phyloP scores from a whole-genome alignment of 192 early-diverging fungal species.

The Chytriomyces confervae region DNA sequence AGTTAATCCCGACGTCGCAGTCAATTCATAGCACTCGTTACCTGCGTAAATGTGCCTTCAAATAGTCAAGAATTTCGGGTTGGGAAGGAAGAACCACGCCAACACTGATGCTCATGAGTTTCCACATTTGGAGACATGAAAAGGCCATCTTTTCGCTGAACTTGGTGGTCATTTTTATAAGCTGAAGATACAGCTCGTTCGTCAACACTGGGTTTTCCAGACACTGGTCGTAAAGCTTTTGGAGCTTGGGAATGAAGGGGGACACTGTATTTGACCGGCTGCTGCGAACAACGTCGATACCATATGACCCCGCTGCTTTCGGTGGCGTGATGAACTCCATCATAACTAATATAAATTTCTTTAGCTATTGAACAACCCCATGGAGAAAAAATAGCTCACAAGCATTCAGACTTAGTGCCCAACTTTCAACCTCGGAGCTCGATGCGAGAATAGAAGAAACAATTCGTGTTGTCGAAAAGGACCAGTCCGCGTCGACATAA shows the following conservation, averaged over 20 bases:
- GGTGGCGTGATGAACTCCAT: slow-evolving; percentile 5
- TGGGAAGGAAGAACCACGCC: slow-evolving; percentile 46
- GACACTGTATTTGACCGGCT: not conserved
- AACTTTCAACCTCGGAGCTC: slow-evolving; percentile 36
- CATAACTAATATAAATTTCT: not conserved
- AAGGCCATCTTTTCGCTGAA: slow-evolving; percentile 41
- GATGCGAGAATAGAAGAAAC: slow-evolving; percentile 40
- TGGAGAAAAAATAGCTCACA: slow-evolving; percentile 7
- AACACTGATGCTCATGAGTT: slow-evolving; percentile 42
- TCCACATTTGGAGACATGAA: slow-evolving; percentile 47
- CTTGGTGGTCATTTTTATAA: slow-evolving; percentile 52
- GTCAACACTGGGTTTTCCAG: slow-evolving; percentile 35
- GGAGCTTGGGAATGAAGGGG: slow-evolving; percentile 36
- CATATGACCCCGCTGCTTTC: not conserved
- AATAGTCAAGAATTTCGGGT: slow-evolving; percentile 48
- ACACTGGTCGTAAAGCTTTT: slow-evolving; percentile 42
- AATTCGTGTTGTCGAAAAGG: slow-evolving; percentile 32
- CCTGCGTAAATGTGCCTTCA: slow-evolving; percentile 54
- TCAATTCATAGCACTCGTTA: not conserved
- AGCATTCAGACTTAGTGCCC: slow-evolving; percentile 37
- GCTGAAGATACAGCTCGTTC: slow-evolving; percentile 57
- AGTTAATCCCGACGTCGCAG: not conserved
- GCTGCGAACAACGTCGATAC: not conserved
- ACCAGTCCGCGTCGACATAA: slow-evolving; percentile 30
- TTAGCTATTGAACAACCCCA: not conserved